phyloP scores from a whole-genome alignment of 495 filamentous ascomycete genomes.

The Neurospora sp. region DNA sequence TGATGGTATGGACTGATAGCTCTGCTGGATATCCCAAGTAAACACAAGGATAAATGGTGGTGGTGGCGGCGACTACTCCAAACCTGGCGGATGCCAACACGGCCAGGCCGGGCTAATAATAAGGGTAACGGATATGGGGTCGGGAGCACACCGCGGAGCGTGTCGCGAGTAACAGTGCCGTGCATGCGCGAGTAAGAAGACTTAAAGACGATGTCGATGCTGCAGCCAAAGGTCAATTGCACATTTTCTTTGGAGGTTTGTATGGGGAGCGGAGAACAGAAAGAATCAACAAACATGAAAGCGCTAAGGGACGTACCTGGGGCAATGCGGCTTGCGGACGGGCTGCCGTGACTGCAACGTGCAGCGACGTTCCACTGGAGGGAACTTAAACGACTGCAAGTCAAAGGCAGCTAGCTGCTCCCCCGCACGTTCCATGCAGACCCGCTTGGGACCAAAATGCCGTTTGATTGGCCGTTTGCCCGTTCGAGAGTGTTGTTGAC shows the following conservation, averaged over 20 bases:
- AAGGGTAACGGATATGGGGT: background rate
- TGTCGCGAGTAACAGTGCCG: background rate
- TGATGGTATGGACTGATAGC: background rate
- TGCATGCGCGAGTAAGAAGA: constrained; percentile 7
- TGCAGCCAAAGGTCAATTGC: constrained; percentile 10
- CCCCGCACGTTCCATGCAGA: constrained; percentile 18
- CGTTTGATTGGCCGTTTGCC: constrained; percentile 14
- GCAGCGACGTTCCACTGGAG: background rate
- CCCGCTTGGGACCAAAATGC: background rate
- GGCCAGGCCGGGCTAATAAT: background rate
- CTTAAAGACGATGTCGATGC: background rate
- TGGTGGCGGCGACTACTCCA: constrained; percentile 1
- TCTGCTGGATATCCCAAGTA: background rate
- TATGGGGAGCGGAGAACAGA: constrained; percentile 14
- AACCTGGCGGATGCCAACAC: background rate
- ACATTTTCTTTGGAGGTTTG: constrained; percentile 12
- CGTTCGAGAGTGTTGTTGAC: background rate
- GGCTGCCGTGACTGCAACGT: background rate
- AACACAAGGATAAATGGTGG: background rate
- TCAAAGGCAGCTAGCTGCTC: constrained; percentile 4
- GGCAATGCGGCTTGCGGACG: constrained; percentile 17
- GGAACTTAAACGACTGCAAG: background rate
- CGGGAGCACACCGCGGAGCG: background rate
- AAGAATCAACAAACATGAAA: constrained; percentile 27
- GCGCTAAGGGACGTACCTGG: constrained; percentile 16